Percentiles rank a stretch among this genome's conserved stretches.
Conservation (phyloP, 176 grass and related monocot species). For the Lolium multiflorum region DNA sequence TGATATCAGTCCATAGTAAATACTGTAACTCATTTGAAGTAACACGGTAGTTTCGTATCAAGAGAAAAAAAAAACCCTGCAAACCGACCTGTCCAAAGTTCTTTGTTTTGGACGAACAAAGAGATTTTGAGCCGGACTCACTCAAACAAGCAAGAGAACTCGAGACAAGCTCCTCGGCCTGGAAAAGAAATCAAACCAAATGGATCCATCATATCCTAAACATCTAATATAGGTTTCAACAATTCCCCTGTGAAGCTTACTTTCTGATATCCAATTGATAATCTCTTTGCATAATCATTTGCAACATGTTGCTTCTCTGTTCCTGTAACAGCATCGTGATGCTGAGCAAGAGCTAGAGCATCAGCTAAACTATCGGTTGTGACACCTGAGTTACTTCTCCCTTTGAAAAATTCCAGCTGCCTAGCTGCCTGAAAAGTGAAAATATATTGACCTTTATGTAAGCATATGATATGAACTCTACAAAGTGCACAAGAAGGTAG, state of each 20-base stretch:
- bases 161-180: conserved; percentile 85
- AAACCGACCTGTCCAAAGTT: conserved; percentile 79
- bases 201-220: background rate
- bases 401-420: conserved; percentile 90
- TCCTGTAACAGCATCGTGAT: conserved; percentile 96
- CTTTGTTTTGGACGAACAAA: conserved; percentile 55
- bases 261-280: conserved; percentile 87
- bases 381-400: conserved; percentile 54
- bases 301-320: conserved; percentile 99
- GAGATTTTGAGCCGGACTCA: conserved; percentile 54
- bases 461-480: conserved; percentile 27
- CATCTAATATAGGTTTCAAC: conserved; percentile 16
- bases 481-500: conserved; percentile 1
- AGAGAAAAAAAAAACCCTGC: conserved; percentile 6
- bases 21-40: conserved; percentile 19
- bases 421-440: conserved; percentile 80
- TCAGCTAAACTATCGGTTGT: conserved; percentile 77
- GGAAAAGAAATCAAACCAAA: conserved; percentile 32
- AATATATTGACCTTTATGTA: conserved; percentile 30
- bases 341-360: conserved; percentile 87
- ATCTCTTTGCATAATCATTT: conserved; percentile 97
- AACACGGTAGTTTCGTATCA: background rate
- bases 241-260: conserved; percentile 46
- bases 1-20: conserved; percentile 3
- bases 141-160: conserved; percentile 84